Base-by-base conservation (phyloP, 306 rosid species). In the Fragaria vesca region DNA sequence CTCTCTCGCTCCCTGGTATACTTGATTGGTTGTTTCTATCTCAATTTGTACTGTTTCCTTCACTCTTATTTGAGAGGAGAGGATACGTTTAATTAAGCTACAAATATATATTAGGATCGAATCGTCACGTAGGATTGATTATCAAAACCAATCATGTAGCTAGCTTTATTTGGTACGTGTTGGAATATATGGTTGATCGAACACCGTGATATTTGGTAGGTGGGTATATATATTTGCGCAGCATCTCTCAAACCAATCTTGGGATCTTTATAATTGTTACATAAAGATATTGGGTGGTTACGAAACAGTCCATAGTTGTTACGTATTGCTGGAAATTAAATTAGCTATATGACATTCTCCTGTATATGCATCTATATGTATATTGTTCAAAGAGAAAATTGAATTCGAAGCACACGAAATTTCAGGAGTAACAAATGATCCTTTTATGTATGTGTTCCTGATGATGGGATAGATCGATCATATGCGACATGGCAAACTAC, bases 201-300 rank as follows among this genome's bases (percentile, higher is more conserved):
- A 32, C 20, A 15, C 48, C 70, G 28, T 34, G 32, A 34, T 57
- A 73, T 36, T 36, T 21, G 66, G 76, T 72, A 52, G 76, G 76
- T 72, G n/a, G 15, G 34, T 54, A 54, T 8, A 54, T 54, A 20
- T 6, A 16, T 3, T 48, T 13, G 60, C 2, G 62, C 62, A 55
- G 10, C 48, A 12, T 73, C 26, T 26, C 55, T 26, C 55, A 74
- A 74, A 42, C 55, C 36, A 57, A 42, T 26, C 54, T 21, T 40
- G 69, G 11, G 60, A 30, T 36, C 17, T 11, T 8, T 26, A 58
- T 74, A 40, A 74, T 42, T 42, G 42, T 40, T 43, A 21, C 77
- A 21, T 55, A 74, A 58, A 62, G 54, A 24, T 21, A 38, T 20
- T 12, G 51, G 55, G 69, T 58, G 5, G 77, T 74, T 74, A 40